Evolutionary conservation across 805 yeast species (phyloP).

Genomic region (Metschnikowia reukaufii): DNA sequence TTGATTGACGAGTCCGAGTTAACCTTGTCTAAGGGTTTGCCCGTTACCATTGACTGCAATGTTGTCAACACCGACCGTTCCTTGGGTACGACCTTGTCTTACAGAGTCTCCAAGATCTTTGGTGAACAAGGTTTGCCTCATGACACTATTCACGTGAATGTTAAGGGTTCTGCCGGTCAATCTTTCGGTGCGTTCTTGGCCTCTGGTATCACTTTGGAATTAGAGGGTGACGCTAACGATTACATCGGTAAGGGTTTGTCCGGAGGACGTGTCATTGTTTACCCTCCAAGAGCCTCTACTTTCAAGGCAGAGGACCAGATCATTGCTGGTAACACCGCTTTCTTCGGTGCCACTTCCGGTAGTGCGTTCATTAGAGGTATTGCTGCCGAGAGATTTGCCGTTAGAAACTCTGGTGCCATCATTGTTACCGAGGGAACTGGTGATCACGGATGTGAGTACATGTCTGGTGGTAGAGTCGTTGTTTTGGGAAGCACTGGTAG

Average conservation of each 20-base stretch:
- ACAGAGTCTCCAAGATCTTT: constrained; percentile 87
- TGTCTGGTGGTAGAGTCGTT: constrained; percentile 98
- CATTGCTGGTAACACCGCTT: constrained; percentile 94
- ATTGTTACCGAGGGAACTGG: constrained; percentile 97
- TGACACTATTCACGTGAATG: constrained; percentile 92
- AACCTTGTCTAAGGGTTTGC: constrained; percentile 94
- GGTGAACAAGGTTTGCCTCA: constrained; percentile 94
- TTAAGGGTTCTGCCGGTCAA: constrained; percentile 95
- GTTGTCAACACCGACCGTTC: constrained; percentile 97
- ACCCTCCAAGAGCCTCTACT: constrained; percentile 80
- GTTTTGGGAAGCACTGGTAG: constrained; percentile 90
- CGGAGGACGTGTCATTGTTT: constrained; percentile 91
- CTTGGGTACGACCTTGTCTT: constrained; percentile 90
- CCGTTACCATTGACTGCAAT: constrained; percentile 89
- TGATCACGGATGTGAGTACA: constrained; percentile 98
- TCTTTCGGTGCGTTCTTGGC: constrained; percentile 98
- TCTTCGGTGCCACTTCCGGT: constrained; percentile 97
- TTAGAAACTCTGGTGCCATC: constrained; percentile 96
- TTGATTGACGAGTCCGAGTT: constrained; percentile 93
- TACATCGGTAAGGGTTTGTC: constrained; percentile 97
- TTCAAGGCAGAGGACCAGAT: constrained; percentile 96
- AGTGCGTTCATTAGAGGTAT: constrained; percentile 91
- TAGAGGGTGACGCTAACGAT: constrained; percentile 97
- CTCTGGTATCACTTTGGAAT: constrained; percentile 89
- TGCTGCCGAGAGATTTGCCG: constrained; percentile 98